Conservation (phyloP, 345 rosid species). For the Salix exigua region DNA sequence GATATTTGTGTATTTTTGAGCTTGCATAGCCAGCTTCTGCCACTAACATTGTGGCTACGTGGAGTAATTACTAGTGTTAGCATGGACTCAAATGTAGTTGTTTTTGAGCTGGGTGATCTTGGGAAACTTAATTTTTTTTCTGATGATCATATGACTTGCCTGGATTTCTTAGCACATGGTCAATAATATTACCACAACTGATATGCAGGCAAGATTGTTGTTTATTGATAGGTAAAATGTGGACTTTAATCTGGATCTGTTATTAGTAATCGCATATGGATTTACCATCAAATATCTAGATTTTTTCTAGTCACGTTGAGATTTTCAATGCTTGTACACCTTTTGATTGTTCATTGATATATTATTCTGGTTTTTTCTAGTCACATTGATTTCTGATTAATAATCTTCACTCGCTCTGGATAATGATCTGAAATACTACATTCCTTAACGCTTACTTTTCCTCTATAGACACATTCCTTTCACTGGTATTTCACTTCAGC, state of each 20-base stretch:
- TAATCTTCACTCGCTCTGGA: neutral
- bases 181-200: neutral
- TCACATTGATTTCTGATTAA: neutral
- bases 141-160: too few relatives aligned
- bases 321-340: neutral
- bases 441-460: constrained; percentile 38
- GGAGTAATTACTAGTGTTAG: too few relatives aligned
- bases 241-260: neutral
- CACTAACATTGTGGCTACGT: neutral
- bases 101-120: too few relatives aligned
- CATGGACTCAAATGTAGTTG: too few relatives aligned
- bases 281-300: too few relatives aligned
- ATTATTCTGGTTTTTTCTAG: too few relatives aligned
- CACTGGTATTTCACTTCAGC: constrained; percentile 99
- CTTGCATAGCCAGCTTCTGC: neutral
- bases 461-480: constrained; percentile 64
- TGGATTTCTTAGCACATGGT: too few relatives aligned
- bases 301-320: neutral
- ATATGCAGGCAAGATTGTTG: neutral
- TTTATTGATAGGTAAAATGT: neutral
- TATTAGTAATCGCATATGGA: neutral
- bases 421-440: neutral
- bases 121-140: too few relatives aligned
- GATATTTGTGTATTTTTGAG: neutral
- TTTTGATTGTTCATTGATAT: neutral